Evolutionary conservation across 768 basidiomycete species (phyloP).

Genomic region (Lactarius sanguifluus): DNA sequence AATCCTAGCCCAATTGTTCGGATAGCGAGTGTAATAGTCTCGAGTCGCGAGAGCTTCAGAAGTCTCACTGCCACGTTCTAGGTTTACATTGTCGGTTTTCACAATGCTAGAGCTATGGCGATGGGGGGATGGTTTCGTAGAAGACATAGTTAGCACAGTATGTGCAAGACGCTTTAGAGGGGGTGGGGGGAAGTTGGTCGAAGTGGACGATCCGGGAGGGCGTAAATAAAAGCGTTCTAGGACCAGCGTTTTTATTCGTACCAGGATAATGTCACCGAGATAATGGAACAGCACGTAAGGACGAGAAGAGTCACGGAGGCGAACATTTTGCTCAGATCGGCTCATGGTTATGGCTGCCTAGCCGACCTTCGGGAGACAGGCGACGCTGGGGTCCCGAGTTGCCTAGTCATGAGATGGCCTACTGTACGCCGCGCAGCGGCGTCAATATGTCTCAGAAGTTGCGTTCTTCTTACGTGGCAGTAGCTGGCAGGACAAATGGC

Average conservation of each 20-base stretch:
- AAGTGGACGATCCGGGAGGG: background rate
- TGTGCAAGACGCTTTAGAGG: background rate
- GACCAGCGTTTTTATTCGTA: slow-evolving; percentile 7
- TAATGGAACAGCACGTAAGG: background rate
- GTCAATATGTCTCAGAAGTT: slow-evolving; percentile 1
- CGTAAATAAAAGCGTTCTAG: background rate
- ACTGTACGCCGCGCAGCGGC: background rate
- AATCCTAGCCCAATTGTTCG: slow-evolving; percentile 31
- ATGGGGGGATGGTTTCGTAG: background rate
- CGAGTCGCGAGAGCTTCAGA: slow-evolving; percentile 2
- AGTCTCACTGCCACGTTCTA: background rate
- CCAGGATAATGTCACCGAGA: background rate
- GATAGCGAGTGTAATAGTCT: slow-evolving; percentile 24
- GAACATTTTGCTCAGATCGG: background rate
- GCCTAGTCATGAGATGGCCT: background rate
- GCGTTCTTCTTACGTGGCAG: background rate
- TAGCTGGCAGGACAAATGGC: background rate
- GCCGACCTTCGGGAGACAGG: slow-evolving; percentile 1
- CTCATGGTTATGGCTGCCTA: background rate
- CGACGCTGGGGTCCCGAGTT: background rate
- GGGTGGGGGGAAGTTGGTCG: background rate
- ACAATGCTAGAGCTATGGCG: slow-evolving; percentile 9
- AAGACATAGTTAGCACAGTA: slow-evolving; percentile 12
- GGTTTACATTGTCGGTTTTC: background rate
- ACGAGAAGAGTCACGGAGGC: background rate